Conservation (phyloP, 768 basidiomycete species). For the Dacryopinax spathularia region DNA sequence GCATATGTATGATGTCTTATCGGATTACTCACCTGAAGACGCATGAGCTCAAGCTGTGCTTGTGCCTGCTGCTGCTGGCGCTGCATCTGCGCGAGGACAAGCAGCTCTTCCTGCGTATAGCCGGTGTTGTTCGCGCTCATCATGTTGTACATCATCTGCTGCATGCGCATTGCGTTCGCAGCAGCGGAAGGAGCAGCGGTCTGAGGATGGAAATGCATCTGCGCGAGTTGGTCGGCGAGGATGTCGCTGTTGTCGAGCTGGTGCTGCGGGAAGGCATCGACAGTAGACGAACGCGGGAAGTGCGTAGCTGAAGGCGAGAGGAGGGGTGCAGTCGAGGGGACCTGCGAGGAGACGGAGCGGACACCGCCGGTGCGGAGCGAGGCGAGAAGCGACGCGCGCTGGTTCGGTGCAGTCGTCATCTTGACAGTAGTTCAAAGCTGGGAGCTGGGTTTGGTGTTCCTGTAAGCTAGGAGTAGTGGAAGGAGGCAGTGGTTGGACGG, state of each 20-base stretch:
- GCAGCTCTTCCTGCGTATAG: background rate
- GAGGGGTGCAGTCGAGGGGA: slow-evolving; percentile 47
- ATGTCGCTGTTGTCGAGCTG: slow-evolving; percentile 35
- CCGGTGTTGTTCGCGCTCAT: background rate
- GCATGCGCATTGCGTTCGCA: slow-evolving; percentile 48
- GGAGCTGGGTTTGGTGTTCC: slow-evolving; percentile 32
- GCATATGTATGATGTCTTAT: background rate
- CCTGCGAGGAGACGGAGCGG: slow-evolving; percentile 45
- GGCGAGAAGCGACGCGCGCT: slow-evolving; percentile 70
- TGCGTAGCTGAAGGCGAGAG: slow-evolving; percentile 43
- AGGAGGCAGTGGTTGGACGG: slow-evolving; percentile 12
- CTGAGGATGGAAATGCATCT: slow-evolving; percentile 46
- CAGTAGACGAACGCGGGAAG: slow-evolving; percentile 41
- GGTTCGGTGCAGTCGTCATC: slow-evolving; percentile 7
- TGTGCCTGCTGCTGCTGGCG: slow-evolving; percentile 34
- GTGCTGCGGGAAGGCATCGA: slow-evolving; percentile 32
- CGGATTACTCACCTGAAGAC: slow-evolving; percentile 48
- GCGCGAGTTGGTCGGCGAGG: slow-evolving; percentile 42
- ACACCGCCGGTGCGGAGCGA: slow-evolving; percentile 85
- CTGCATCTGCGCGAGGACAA: background rate
- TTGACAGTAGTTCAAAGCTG: slow-evolving; percentile 15
- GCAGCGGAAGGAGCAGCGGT: slow-evolving; percentile 49
- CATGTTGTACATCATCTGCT: slow-evolving; percentile 21
- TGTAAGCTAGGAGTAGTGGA: slow-evolving; percentile 15
- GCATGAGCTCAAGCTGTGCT: slow-evolving; percentile 65